A percentile compares a stretch with the other conserved stretches of the same genome.
These are phyloP conservation scores for Candida boleticola DNA, from an alignment of 805 yeast species.

Conservation along the genomic window DNA sequence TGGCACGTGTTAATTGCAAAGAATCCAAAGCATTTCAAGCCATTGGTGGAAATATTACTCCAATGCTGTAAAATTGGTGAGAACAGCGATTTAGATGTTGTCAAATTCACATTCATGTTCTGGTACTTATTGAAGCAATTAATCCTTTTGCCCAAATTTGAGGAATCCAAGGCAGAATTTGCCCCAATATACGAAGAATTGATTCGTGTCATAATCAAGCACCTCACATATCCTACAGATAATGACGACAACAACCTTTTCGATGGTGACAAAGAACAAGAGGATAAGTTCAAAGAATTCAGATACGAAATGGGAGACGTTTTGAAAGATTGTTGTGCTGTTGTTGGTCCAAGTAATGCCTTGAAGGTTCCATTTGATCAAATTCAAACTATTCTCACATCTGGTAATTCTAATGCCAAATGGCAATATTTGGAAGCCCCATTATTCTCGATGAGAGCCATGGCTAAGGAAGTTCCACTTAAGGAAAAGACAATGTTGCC, in stretches of 20 bases:
- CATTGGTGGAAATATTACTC: conserved; percentile 69
- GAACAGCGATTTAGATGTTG: conserved; percentile 77
- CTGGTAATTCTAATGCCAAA: conserved; percentile 31
- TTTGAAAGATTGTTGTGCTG: conserved; percentile 91
- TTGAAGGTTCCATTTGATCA: conserved; percentile 66
- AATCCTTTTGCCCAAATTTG: conserved; percentile 57
- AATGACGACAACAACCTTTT: conserved; percentile 45
- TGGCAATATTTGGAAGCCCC: conserved; percentile 95
- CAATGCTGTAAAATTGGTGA: conserved; percentile 64
- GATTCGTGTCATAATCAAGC: conserved; percentile 59
- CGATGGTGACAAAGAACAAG: conserved; percentile 68
- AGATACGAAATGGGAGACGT: conserved; percentile 98
- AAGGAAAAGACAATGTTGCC: conserved; percentile 70
- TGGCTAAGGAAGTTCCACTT: conserved; percentile 86
- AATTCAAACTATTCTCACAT: conserved; percentile 43
- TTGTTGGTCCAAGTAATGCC: conserved; percentile 74
- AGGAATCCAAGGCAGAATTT: conserved; percentile 49
- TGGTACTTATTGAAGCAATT: conserved; percentile 84
- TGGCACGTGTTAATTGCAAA: conserved; percentile 89
- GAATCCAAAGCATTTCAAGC: conserved; percentile 64
- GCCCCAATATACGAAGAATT: conserved; percentile 57
- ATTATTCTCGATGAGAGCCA: conserved; percentile 81
- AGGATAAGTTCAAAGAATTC: conserved; percentile 90
- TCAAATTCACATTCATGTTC: conserved; percentile 86
- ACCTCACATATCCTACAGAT: conserved; percentile 68